Base-by-base conservation (phyloP, 2,329 filamentous ascomycete genomes). In the Pyricularia grisea region DNA sequence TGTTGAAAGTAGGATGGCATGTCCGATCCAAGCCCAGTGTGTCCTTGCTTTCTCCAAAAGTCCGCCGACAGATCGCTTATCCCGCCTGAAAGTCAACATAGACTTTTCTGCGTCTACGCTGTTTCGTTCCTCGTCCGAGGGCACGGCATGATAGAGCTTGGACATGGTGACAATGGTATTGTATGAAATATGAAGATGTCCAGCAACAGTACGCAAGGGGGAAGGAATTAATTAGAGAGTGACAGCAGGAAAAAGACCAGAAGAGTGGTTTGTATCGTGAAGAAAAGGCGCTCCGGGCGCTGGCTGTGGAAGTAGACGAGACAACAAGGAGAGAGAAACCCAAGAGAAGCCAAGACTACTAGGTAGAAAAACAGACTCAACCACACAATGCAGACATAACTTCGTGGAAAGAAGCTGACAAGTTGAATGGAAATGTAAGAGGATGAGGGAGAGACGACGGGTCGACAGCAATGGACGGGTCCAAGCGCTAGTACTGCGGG, bases 1-100 rank as follows among this genome's bases (percentile, higher is more conserved):
- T 5, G 76, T 69, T 9, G 80, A 79, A 42, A 83, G 70, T 25
- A 82, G 75, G 11, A 81, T 66, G 9, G 75, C 77, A 70, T 82
- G 81, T 10, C 72, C 76, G 27, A 81, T 71, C 80, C 80, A 82
- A 66, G 74, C 70, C 80, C 79, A 81, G 71, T 79, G 71, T 66
- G 66, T 70, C 23, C 64, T 66, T 17, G 69, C 5, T 5, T 67
- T 70, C 20, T 70, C 72, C 17, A 69, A 65, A 67, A 67, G 20
- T 23, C 71, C 30, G 67, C 42, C 60, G 69, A 36, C n/a, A 50
- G 12, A 20, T 67, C 67, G 61, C 31, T 70, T 69, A 5, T 71
- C 55, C 23, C 69, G 23, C 65, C 69, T 58, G n/a, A 31, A n/a
- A n/a, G 30, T 25, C n/a, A 67, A 27, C 5, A 69, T 66, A 5